Conservation (phyloP, 306 rosid species). For the Delonix regia region DNA sequence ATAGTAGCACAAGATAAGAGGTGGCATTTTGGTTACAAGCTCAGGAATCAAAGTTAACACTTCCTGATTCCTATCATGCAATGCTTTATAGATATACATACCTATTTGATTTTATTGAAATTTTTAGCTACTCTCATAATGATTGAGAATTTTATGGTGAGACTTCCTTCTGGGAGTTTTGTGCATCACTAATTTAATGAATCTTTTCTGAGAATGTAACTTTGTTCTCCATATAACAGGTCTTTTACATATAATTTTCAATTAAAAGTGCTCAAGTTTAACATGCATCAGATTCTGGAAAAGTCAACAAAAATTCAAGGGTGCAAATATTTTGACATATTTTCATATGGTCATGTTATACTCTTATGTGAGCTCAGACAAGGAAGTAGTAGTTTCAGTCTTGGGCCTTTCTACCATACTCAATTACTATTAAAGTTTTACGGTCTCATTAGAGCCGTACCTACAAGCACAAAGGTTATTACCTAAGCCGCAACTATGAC, state of each 20-base stretch:
- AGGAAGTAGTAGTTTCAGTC: neutral
- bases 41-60: neutral
- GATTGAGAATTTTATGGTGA: neutral
- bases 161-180: neutral
- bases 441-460: neutral
- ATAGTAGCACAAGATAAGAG: neutral
- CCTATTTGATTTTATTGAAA: neutral
- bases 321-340: neutral
- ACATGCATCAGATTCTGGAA: neutral
- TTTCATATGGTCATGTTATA: neutral
- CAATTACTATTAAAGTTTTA: neutral
- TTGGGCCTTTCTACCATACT: neutral
- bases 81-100: neutral
- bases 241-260: neutral
- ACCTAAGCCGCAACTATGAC: neutral
- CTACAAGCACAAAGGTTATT: neutral
- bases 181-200: neutral
- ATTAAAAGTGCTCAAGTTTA: neutral
- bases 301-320: neutral
- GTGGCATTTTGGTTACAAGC: neutral
- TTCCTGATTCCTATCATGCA: neutral
- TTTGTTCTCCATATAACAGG: neutral
- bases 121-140: neutral
- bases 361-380: neutral
- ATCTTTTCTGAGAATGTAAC: neutral